These are phyloP conservation scores for Xylaria arbuscula DNA, from an alignment of 2,329 filamentous ascomycete species.

Conservation along the genomic window DNA sequence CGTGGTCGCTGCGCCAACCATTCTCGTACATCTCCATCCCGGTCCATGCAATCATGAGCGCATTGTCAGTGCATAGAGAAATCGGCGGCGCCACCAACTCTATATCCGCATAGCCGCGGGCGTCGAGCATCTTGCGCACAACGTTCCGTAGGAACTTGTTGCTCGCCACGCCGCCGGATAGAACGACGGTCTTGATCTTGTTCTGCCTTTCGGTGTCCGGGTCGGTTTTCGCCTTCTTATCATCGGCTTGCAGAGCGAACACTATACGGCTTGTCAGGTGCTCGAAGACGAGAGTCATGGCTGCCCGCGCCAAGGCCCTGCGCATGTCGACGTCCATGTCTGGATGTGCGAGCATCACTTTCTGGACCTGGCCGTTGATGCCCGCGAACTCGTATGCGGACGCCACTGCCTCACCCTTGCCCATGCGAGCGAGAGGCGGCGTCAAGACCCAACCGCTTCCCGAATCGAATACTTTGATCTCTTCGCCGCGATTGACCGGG, in stretches of 20 bases:
- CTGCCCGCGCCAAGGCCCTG: constrained; percentile 73
- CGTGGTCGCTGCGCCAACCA: constrained; percentile 74
- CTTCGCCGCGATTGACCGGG: constrained; percentile 66
- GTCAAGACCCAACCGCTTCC: constrained; percentile 71
- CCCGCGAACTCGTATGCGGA: constrained; percentile 81
- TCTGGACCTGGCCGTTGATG: constrained; percentile 72
- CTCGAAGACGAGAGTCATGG: constrained; percentile 86
- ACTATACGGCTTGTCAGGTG: constrained; percentile 82
- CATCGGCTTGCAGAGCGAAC: constrained; percentile 64
- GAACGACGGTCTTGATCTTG: constrained; percentile 66
- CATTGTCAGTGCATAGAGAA: constrained; percentile 90
- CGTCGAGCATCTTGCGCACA: constrained; percentile 66
- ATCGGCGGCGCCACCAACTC: constrained; percentile 78
- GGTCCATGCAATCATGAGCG: constrained; percentile 96
- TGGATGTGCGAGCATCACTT: constrained; percentile 54
- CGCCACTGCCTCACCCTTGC: constrained; percentile 58
- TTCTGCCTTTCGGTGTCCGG: constrained; percentile 17
- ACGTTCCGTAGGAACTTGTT: constrained; percentile 83
- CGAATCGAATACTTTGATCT: constrained; percentile 60
- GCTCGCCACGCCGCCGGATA: constrained; percentile 90
- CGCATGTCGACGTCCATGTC: constrained; percentile 69
- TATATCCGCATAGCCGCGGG: constrained; percentile 72
- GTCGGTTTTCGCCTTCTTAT: constrained; percentile 7
- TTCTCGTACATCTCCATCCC: constrained; percentile 90
- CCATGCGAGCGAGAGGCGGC: constrained; percentile 67